Evolutionary conservation across 352 stramenopile genomes (phyloP).

Genomic region (Phytophthora tubulina): DNA sequence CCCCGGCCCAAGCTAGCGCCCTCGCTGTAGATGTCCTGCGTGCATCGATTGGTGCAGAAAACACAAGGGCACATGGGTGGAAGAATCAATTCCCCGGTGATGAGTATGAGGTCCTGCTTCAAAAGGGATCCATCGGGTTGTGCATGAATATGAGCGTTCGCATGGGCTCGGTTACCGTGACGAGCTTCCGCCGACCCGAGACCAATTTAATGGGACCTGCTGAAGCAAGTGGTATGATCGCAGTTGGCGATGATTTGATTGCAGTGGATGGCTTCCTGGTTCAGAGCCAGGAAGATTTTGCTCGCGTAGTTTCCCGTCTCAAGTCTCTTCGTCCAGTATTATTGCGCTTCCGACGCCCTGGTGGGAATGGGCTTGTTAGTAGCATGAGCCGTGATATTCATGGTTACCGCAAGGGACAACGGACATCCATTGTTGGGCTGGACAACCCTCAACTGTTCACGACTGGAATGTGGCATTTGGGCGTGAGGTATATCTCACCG

Average conservation of each 20-base stretch:
- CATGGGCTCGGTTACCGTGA: constrained; percentile 80
- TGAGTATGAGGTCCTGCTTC: constrained; percentile 88
- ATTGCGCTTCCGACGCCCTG: constrained; percentile 80
- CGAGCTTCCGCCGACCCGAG: constrained; percentile 85
- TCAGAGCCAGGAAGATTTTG: constrained; percentile 84
- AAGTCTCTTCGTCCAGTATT: constrained; percentile 85
- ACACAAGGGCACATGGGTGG: constrained; percentile 69
- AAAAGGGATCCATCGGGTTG: constrained; percentile 88
- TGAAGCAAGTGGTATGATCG: constrained; percentile 85
- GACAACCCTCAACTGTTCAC: constrained; percentile 84
- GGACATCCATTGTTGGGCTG: constrained; percentile 69
- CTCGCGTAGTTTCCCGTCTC: constrained; percentile 79
- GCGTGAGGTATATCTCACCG: constrained; percentile 77
- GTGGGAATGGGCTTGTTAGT: constrained; percentile 49
- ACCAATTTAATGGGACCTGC: constrained; percentile 77
- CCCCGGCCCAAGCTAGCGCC: constrained; percentile 66
- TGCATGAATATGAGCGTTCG: constrained; percentile 94
- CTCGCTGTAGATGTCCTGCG: constrained; percentile 79
- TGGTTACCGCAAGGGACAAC: constrained; percentile 70
- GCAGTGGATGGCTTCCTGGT: constrained; percentile 85
- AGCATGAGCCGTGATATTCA: constrained; percentile 50
- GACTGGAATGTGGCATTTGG: constrained; percentile 85
- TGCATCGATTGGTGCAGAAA: constrained; percentile 52
- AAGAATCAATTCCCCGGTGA: constrained; percentile 68
- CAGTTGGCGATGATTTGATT: constrained; percentile 81